Conservation (phyloP, 176 grass and related monocot species). For the Triticum monococcum region DNA sequence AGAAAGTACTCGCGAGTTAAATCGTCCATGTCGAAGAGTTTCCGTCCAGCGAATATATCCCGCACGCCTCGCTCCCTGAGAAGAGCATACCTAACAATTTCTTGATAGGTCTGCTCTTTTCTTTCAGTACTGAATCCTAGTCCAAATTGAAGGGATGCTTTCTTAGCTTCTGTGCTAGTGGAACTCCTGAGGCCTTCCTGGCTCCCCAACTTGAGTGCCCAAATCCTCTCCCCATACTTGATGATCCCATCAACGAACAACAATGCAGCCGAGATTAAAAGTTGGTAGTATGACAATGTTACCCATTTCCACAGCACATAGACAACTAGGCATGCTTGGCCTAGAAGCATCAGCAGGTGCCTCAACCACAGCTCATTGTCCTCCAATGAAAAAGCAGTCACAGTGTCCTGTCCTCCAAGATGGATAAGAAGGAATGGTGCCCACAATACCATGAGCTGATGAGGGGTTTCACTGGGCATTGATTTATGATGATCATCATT, state of each 20-base stretch:
- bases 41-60: background rate
- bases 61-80: background rate
- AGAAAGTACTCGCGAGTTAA: background rate
- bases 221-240: constrained; percentile 6
- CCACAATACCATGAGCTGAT: background rate
- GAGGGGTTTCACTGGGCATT: background rate
- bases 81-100: background rate
- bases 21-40: background rate
- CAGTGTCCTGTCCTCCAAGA: constrained; percentile 4
- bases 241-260: background rate
- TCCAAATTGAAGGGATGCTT: background rate
- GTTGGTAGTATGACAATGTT: background rate
- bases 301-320: background rate
- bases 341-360: background rate
- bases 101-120: background rate
- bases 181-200: background rate
- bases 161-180: background rate
- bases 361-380: constrained; percentile 15
- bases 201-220: background rate
- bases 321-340: background rate
- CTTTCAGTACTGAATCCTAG: background rate
- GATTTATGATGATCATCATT: background rate
- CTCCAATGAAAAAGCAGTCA: constrained; percentile 13
- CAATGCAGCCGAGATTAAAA: background rate
- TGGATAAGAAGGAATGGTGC: constrained; percentile 1